A percentile compares a stretch with the other conserved stretches of the same genome.
Evolutionary conservation across 495 filamentous ascomycete species (phyloP).

Genomic region (Neurospora hispaniola): DNA sequence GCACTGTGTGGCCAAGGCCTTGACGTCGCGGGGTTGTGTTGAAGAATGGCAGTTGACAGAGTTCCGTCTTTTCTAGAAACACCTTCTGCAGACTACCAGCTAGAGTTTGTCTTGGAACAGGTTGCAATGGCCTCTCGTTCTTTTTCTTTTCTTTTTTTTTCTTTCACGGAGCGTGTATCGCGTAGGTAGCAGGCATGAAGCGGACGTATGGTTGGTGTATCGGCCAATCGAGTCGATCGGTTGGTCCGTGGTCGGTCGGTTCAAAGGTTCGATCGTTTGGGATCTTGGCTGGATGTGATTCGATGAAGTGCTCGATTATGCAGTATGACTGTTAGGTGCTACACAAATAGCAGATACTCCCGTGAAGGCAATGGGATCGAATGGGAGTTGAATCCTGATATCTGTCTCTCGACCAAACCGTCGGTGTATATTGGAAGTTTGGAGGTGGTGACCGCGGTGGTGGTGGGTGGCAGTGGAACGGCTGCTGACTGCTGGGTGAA

Average conservation of each 20-base stretch:
- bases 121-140: neutral
- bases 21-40: neutral
- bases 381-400: neutral
- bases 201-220: neutral
- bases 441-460: neutral
- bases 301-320: neutral
- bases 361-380: neutral
- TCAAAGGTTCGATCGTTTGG: neutral
- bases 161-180: neutral
- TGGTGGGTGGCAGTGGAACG: neutral
- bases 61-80: neutral
- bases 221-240: neutral
- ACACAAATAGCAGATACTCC: neutral
- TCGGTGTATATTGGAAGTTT: neutral
- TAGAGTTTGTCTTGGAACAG: neutral
- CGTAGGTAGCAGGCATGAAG: neutral
- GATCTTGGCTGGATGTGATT: neutral
- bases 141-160: too few relatives aligned
- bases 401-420: neutral
- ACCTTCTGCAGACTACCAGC: neutral
- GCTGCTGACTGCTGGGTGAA: neutral
- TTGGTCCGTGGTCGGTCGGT: neutral
- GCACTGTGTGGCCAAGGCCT: neutral
- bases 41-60: neutral
- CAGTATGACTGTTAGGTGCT: neutral